phyloP scores from a whole-genome alignment of 2,329 filamentous ascomycete species.

The Monosporascus ibericus region DNA sequence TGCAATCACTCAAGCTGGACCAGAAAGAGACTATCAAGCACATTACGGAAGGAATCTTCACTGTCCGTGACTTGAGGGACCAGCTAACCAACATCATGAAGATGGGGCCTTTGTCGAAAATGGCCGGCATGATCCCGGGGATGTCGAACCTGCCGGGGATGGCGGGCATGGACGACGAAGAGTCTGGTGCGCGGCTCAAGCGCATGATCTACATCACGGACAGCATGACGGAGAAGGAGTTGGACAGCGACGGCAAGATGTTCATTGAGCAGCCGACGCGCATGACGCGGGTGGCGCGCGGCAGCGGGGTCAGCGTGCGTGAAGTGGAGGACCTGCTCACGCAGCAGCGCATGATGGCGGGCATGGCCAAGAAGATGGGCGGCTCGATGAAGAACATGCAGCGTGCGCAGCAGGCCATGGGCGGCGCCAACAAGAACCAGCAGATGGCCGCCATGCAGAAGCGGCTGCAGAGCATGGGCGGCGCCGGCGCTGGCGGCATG shows the following conservation, averaged over 20 bases:
- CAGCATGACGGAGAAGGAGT: slow-evolving; percentile 93
- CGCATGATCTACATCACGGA: slow-evolving; percentile 99
- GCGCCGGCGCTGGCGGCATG: slow-evolving; percentile 60
- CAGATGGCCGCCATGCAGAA: slow-evolving; percentile 98
- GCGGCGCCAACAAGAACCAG: slow-evolving; percentile 83
- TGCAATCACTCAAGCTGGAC: slow-evolving; percentile 89
- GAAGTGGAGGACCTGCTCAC: slow-evolving; percentile 97
- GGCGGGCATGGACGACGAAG: slow-evolving; percentile 93
- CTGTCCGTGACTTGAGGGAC: slow-evolving; percentile 86
- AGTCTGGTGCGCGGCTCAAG: slow-evolving; percentile 87
- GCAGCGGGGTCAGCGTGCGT: slow-evolving; percentile 81
- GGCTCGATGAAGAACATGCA: slow-evolving; percentile 98
- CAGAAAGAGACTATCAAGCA: slow-evolving; percentile 99
- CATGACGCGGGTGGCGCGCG: slow-evolving; percentile 86
- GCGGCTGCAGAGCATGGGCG: slow-evolving; percentile 86
- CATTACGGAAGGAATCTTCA: slow-evolving; percentile 94
- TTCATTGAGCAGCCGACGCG: slow-evolving; percentile 88
- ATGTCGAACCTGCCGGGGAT: slow-evolving; percentile 74
- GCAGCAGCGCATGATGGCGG: slow-evolving; percentile 97
- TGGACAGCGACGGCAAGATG: slow-evolving; percentile 91
- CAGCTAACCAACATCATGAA: slow-evolving; percentile 99
- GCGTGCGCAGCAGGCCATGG: slow-evolving; percentile 83
- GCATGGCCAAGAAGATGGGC: slow-evolving; percentile 99
- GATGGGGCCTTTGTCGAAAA: slow-evolving; percentile 95
- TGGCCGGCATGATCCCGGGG: slow-evolving; percentile 98